Conservation (phyloP, 2,329 filamentous ascomycete genomes). For the Aspergillus amoenus region DNA sequence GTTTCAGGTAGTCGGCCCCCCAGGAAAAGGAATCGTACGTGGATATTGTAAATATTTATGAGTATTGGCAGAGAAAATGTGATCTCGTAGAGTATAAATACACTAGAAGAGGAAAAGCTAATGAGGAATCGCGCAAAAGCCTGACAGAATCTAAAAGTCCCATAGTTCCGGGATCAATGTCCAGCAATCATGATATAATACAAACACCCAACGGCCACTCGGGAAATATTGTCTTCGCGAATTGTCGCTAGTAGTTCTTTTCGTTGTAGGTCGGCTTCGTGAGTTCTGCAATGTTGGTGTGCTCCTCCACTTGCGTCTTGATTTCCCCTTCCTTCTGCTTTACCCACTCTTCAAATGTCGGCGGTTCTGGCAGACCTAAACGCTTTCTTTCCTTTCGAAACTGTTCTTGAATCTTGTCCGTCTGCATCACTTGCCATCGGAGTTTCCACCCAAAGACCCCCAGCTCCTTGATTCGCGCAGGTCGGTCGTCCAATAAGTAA, state of each 20-base stretch:
- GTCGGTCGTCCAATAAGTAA: slow-evolving; percentile 81
- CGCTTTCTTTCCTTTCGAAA: slow-evolving; percentile 65
- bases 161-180: neutral
- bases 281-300: slow-evolving; percentile 32
- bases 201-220: slow-evolving; percentile 15
- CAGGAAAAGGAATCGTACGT: neutral
- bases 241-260: slow-evolving; percentile 25
- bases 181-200: slow-evolving; percentile 22
- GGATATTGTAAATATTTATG: slow-evolving; percentile 3
- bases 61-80: slow-evolving; percentile 22
- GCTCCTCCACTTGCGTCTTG: slow-evolving; percentile 37
- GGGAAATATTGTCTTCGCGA: neutral
- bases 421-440: slow-evolving; percentile 87
- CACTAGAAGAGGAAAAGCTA: slow-evolving; percentile 24
- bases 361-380: slow-evolving; percentile 62
- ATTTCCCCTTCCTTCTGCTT: slow-evolving; percentile 43
- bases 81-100: slow-evolving; percentile 31
- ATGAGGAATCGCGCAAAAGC: slow-evolving; percentile 23
- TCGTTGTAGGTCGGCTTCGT: slow-evolving; percentile 33
- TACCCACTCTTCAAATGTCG: slow-evolving; percentile 43
- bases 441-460: slow-evolving; percentile 89
- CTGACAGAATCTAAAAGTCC: neutral
- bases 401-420: slow-evolving; percentile 61
- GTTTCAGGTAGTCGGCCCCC: neutral
- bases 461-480: slow-evolving; percentile 76